These are phyloP conservation scores for Lignosus rhinocerotis DNA, from an alignment of 1,284 basidiomycete species.

Conservation along the genomic window DNA sequence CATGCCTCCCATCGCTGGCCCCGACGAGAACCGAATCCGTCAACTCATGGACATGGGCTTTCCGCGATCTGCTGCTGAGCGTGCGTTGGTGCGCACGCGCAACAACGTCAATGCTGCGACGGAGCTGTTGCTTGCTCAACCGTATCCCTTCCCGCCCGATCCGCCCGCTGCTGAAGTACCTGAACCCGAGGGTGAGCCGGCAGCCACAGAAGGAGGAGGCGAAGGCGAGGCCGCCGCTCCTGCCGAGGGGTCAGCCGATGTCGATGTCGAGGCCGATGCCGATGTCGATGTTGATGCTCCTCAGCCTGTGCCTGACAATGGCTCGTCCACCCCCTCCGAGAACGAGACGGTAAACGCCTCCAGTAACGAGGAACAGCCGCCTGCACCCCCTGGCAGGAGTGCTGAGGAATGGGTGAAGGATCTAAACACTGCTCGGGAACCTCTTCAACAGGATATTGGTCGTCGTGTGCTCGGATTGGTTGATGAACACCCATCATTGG, in stretches of 20 bases:
- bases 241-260: conserved; percentile 15
- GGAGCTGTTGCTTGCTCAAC: conserved; percentile 84
- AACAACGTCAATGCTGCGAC: conserved; percentile 93
- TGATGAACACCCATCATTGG: conserved; percentile 83
- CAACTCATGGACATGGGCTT: conserved; percentile 98
- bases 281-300: background rate
- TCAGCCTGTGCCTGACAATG: conserved; percentile 11
- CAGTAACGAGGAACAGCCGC: conserved; percentile 22
- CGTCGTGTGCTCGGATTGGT: conserved; percentile 76
- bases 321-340: conserved; percentile 9
- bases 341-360: background rate
- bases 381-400: conserved; percentile 41
- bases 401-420: conserved; percentile 64
- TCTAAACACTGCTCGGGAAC: conserved; percentile 67
- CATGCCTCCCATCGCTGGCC: conserved; percentile 43
- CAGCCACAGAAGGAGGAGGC: too few relatives aligned
- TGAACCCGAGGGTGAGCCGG: conserved; percentile 17
- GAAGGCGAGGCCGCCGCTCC: conserved; percentile 9
- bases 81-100: conserved; percentile 79
- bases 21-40: conserved; percentile 76
- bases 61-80: conserved; percentile 79
- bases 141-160: conserved; percentile 75
- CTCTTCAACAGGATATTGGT: conserved; percentile 66
- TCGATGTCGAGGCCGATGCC: conserved; percentile 7
- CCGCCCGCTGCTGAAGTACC: conserved; percentile 34